Conservation (phyloP, 345 rosid species). For the Gossypium sturtianum region DNA sequence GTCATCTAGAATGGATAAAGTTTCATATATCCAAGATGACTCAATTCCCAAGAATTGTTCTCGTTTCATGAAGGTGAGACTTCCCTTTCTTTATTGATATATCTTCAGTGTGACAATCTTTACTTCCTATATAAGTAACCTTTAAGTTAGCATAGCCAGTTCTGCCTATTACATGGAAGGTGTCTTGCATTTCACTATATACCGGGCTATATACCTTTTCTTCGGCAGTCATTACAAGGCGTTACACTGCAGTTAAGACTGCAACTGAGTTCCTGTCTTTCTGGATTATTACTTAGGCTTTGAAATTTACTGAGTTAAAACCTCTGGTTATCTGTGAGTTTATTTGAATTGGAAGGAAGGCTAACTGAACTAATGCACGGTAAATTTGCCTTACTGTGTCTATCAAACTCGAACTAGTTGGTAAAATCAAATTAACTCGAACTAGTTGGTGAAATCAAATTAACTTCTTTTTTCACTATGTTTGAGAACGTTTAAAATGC, state of each 20-base stretch:
- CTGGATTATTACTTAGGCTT: neutral
- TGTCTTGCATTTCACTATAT: neutral
- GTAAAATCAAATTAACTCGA: neutral
- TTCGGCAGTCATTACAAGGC: neutral
- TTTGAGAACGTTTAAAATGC: neutral
- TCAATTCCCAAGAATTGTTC: constrained; percentile 62
- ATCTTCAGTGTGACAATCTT: neutral
- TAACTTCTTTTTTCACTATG: neutral
- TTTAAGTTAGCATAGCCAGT: neutral
- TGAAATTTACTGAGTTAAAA: neutral
- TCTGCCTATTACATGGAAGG: neutral
- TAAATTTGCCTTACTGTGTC: neutral
- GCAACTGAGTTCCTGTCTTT: neutral
- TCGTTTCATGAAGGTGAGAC: constrained; percentile 48
- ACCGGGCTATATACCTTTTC: neutral
- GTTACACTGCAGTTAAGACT: neutral
- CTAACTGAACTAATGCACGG: neutral
- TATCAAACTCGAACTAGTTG: neutral
- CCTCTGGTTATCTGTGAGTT: neutral
- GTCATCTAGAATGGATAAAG: constrained; percentile 42
- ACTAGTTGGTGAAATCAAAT: neutral
- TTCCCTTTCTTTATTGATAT: constrained; percentile 9
- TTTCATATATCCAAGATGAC: constrained; percentile 48
- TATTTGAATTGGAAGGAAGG: neutral
- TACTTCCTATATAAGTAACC: neutral